These are phyloP conservation scores for Hymenoscyphus albidus DNA, from an alignment of 2,329 filamentous ascomycete species.

Conservation along the genomic window DNA sequence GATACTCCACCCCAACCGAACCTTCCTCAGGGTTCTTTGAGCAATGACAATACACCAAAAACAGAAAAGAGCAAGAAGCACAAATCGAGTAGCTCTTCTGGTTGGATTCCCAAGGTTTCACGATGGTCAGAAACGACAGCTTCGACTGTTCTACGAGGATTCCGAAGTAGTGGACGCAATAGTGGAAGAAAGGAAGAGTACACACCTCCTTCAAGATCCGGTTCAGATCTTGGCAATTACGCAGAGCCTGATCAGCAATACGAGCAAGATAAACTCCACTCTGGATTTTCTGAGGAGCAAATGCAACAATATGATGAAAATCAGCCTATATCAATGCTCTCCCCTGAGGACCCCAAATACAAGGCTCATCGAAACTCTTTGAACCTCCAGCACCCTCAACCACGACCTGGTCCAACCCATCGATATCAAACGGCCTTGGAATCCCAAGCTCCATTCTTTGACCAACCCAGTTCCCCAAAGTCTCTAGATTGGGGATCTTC, in stretches of 20 bases:
- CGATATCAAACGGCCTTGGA: slow-evolving; percentile 72
- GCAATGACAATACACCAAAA: slow-evolving; percentile 74
- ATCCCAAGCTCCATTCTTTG: slow-evolving; percentile 66
- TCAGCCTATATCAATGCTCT: slow-evolving; percentile 29
- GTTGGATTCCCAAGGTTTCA: slow-evolving; percentile 85
- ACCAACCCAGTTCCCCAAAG: slow-evolving; percentile 53
- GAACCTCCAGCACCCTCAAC: slow-evolving; percentile 76
- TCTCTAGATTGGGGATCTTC: slow-evolving; percentile 62
- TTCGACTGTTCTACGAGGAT: slow-evolving; percentile 76
- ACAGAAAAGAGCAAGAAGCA: slow-evolving; percentile 76
- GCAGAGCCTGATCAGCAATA: slow-evolving; percentile 51
- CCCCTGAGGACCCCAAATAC: slow-evolving; percentile 68
- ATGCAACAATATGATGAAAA: slow-evolving; percentile 29
- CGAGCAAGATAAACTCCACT: slow-evolving; percentile 57
- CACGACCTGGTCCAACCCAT: slow-evolving; percentile 67
- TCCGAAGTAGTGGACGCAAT: slow-evolving; percentile 60
- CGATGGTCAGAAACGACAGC: slow-evolving; percentile 96
- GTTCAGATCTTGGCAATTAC: slow-evolving; percentile 69
- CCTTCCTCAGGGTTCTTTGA: slow-evolving; percentile 43
- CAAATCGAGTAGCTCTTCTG: slow-evolving; percentile 77
- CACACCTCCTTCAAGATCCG: slow-evolving; percentile 67
- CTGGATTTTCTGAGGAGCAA: slow-evolving; percentile 53
- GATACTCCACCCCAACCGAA: slow-evolving; percentile 55
- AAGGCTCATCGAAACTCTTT: slow-evolving; percentile 77
- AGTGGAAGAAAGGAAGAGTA: slow-evolving; percentile 58